These are phyloP conservation scores for Carallia pectinifolia DNA, from an alignment of 345 rosid genomes.

Conservation along the genomic window DNA sequence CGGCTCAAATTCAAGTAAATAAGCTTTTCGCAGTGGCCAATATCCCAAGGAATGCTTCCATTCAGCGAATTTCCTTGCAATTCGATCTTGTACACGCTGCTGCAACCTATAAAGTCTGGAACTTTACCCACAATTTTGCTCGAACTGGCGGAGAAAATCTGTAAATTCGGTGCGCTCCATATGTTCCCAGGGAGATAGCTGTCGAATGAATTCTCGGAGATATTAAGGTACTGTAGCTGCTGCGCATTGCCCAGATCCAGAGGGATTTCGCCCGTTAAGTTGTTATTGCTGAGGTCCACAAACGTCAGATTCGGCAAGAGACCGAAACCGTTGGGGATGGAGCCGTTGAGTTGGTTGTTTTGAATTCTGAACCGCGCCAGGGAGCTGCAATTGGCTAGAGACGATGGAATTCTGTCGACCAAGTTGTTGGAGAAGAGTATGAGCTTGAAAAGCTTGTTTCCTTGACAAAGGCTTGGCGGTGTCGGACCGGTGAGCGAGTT, in stretches of 20 bases:
- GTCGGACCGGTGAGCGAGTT: slow-evolving; percentile 73
- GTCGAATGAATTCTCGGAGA: slow-evolving; percentile 60
- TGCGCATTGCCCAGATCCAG: slow-evolving; percentile 59
- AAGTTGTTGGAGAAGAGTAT: slow-evolving; percentile 82
- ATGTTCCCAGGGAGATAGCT: slow-evolving; percentile 47
- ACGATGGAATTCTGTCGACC: slow-evolving; percentile 44
- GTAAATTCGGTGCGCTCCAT: slow-evolving; percentile 72
- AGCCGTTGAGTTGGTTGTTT: slow-evolving; percentile 62
- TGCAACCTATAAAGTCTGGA: slow-evolving; percentile 72
- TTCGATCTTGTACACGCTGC: slow-evolving; percentile 68
- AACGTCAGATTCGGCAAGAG: slow-evolving; percentile 54
- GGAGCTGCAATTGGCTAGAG: slow-evolving; percentile 56
- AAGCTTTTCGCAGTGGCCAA: slow-evolving; percentile 84
- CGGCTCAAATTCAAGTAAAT: slow-evolving; percentile 58
- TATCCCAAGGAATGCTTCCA: slow-evolving; percentile 78
- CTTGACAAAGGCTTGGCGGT: slow-evolving; percentile 69
- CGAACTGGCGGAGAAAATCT: slow-evolving; percentile 71
- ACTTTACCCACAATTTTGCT: slow-evolving; percentile 50
- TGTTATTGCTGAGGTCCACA: slow-evolving; percentile 73
- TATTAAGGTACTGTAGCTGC: slow-evolving; percentile 64
- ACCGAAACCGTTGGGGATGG: slow-evolving; percentile 73
- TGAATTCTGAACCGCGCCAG: slow-evolving; percentile 65
- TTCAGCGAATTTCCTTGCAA: slow-evolving; percentile 66
- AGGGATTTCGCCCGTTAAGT: slow-evolving; percentile 64
- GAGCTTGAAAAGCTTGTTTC: slow-evolving; percentile 72